phyloP scores from a whole-genome alignment of 2,329 filamentous ascomycete species.

The Pezicula carpinea region DNA sequence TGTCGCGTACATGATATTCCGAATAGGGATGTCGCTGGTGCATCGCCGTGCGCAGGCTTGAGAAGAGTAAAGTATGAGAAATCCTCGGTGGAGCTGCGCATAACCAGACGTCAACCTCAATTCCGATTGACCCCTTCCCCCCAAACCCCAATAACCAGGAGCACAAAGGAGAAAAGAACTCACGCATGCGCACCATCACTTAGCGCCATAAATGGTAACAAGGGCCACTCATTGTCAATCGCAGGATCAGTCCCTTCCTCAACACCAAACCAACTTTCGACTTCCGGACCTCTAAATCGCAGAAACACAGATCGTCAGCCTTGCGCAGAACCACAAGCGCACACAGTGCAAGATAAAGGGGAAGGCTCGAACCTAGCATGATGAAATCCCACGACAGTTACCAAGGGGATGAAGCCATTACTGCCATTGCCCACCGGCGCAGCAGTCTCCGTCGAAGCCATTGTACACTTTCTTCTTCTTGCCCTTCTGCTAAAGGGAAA shows the following conservation, averaged over 20 bases:
- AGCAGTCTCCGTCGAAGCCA: slow-evolving; percentile 7
- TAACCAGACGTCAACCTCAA: slow-evolving; percentile 3
- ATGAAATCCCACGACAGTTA: slow-evolving; percentile 79
- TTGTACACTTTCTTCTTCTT: slow-evolving; percentile 13
- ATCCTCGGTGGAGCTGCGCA: slow-evolving; percentile 73
- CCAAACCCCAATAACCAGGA: not conserved
- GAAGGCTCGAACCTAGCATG: slow-evolving; percentile 53
- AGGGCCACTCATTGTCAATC: slow-evolving; percentile 78
- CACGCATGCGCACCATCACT: slow-evolving; percentile 94
- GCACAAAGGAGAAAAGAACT: slow-evolving; percentile 27
- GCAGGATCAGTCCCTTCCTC: slow-evolving; percentile 74
- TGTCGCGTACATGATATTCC: slow-evolving; percentile 94
- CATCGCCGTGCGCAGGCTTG: slow-evolving; percentile 48
- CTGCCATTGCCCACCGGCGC: slow-evolving; percentile 17
- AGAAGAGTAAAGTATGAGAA: slow-evolving; percentile 98
- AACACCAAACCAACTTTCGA: slow-evolving; percentile 84
- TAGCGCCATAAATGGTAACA: slow-evolving; percentile 94
- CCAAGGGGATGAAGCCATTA: slow-evolving; percentile 57
- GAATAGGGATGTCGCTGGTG: slow-evolving; percentile 77
- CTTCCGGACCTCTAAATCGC: slow-evolving; percentile 68
- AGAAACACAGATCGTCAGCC: slow-evolving; percentile 8
- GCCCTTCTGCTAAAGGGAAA: no score
- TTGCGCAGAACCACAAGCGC: not conserved
- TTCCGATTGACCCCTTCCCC: not conserved
- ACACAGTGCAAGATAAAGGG: slow-evolving; percentile 1